Base-by-base conservation (phyloP, 768 basidiomycete species). In the Kwoniella heveanensis region DNA sequence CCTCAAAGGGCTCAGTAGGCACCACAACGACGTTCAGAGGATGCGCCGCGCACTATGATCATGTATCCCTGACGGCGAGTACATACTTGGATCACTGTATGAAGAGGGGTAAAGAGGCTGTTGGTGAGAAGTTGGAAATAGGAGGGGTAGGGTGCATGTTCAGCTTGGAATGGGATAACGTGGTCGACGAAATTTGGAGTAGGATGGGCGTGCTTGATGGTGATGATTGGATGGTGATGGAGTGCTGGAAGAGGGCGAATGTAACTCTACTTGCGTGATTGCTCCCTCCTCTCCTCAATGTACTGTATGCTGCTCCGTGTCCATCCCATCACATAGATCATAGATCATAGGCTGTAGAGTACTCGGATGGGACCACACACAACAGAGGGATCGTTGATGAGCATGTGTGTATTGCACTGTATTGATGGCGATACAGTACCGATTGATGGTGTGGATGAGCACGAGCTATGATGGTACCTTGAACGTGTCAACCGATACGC, bases 171-270 rank as follows among this genome's bases (percentile, higher is more conserved):
- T 60, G 58, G 58, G 29, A 39, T 6, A 60, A 25, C 22, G 22
- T 60, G 2, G 58, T 60, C 2, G 58, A 60, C 1, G 50, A 51
- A 19, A n/a, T 52, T 24, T 60, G 50, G 49, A 51, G 47, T 52
- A 22, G 50, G 29, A 52, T 52, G 50, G 58, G 50, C 2, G 37
- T 10, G 17, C 29, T 27, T 6, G 29, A 60, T 10, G 49, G n/a
- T 7, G 58, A 36, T 0, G 58, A 60, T 44, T 44, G 37, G 58
- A 49, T 6, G 13, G 37, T 22, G 48, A 59, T 59, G 13, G 58
- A 24, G 10, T 17, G n/a, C n/a, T 60, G 58, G 58, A 25, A 52
- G 6, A n/a, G 47, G 6, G 58, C 58, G 15, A 52, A 29, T 12
- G 36, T 52, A 1, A 37, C 13, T 8, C 17, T 59, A 25, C 10